A percentile compares a stretch with the other conserved stretches of the same genome.
Evolutionary conservation across 768 basidiomycete genomes (phyloP).

Genomic region (Tulasnella sp.): DNA sequence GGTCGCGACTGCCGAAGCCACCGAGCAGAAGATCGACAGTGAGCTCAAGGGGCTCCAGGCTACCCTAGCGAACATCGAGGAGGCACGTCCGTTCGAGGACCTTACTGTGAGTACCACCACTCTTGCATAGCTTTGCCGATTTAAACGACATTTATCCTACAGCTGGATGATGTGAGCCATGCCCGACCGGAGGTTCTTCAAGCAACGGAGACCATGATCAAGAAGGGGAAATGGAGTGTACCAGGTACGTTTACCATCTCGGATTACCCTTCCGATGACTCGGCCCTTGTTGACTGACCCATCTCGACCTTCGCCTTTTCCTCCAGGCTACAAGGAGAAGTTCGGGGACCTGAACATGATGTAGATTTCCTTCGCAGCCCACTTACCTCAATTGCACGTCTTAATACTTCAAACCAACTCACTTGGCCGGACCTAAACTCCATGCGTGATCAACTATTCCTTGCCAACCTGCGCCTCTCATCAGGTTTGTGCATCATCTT

Average conservation of each 20-base stretch:
- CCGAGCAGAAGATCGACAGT: conserved; percentile 76
- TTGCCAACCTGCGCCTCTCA: no score
- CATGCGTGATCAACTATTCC: no score
- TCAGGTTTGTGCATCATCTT: no score
- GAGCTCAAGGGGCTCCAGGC: conserved; percentile 86
- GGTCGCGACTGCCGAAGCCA: conserved; percentile 84
- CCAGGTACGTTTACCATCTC: conserved; percentile 49
- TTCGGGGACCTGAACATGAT: conserved; percentile 81
- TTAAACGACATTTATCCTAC: neutral
- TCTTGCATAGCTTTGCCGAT: neutral
- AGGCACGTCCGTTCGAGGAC: conserved; percentile 94
- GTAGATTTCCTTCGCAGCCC: no score
- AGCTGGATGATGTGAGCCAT: conserved; percentile 82
- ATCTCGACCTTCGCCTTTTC: conserved; percentile 1
- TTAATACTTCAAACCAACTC: no score
- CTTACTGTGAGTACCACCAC: conserved; percentile 60
- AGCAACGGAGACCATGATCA: conserved; percentile 87
- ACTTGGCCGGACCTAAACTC: no score
- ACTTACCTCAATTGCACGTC: no score
- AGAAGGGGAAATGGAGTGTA: conserved; percentile 98
- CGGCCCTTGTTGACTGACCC: conserved; percentile 5
- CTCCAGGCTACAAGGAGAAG: conserved; percentile 82
- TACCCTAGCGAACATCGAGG: conserved; percentile 93
- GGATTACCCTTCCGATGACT: neutral
- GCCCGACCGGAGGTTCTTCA: conserved; percentile 89